These are phyloP conservation scores for Pseudoturritis turrita DNA, from an alignment of 345 rosid species.

Conservation along the genomic window DNA sequence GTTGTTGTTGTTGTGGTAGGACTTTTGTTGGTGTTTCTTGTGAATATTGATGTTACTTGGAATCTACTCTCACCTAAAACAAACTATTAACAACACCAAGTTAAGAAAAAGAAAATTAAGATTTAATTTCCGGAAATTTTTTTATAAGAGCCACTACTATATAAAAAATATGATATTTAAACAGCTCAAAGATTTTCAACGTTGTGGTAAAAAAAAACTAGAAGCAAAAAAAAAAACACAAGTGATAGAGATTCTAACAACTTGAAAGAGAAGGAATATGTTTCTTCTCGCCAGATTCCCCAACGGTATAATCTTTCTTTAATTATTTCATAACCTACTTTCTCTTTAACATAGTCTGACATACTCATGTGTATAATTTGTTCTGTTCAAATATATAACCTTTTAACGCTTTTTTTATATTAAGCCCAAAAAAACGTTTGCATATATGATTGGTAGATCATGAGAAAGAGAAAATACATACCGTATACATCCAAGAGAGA, in stretches of 20 bases:
- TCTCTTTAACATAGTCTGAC: not conserved
- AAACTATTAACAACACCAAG: constrained; percentile 16
- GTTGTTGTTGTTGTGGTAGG: not conserved
- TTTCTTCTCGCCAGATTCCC: no score
- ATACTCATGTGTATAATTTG: not conserved
- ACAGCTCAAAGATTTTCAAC: not conserved
- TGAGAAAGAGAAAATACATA: constrained; percentile 17
- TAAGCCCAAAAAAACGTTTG: no score
- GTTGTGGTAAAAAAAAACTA: no score
- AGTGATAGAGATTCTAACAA: no score
- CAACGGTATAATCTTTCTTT: not conserved
- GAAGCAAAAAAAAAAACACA: no score
- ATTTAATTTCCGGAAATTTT: not conserved
- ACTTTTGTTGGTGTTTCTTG: constrained; percentile 11
- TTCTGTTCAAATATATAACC: no score
- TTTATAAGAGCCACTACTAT: not conserved
- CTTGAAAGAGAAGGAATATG: no score
- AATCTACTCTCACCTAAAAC: constrained; percentile 16
- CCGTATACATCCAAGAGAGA: constrained; percentile 31
- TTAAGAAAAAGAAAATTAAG: not conserved
- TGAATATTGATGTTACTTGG: constrained; percentile 7
- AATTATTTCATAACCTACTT: not conserved
- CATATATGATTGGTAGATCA: not conserved
- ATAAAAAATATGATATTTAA: not conserved
- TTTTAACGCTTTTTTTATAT: no score